Percentiles rank a stretch among this genome's conserved stretches.
Conservation (phyloP, 2,329 filamentous ascomycete species). For the Cladosporium halotolerans region DNA sequence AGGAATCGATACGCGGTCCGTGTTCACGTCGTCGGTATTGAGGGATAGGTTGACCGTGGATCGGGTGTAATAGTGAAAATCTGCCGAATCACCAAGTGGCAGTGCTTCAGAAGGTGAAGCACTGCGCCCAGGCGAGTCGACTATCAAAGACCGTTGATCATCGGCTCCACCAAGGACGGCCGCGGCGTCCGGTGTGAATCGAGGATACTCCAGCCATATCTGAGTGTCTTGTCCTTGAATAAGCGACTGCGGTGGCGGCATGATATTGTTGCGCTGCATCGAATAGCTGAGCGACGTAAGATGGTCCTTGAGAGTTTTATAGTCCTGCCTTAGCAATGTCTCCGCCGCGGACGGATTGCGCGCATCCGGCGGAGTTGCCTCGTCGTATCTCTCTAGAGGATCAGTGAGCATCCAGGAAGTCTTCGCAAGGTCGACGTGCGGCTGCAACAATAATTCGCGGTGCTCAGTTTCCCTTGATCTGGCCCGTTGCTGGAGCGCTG, state of each 20-base stretch:
- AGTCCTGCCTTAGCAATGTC: conserved; percentile 7
- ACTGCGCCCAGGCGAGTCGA: background rate
- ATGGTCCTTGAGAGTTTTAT: conserved; percentile 19
- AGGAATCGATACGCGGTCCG: conserved; percentile 62
- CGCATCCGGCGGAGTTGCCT: background rate
- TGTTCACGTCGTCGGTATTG: conserved; percentile 64
- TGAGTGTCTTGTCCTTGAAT: conserved; percentile 72
- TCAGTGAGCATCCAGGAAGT: conserved; percentile 67
- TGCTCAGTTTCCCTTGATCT: conserved; percentile 37
- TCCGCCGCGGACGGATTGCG: conserved; percentile 3
- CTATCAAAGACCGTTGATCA: background rate
- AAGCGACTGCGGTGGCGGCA: conserved; percentile 59
- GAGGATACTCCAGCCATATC: conserved; percentile 75
- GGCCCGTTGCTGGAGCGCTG: conserved; percentile 52
- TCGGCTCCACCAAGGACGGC: conserved; percentile 60
- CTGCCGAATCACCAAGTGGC: conserved; percentile 67
- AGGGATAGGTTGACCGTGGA: conserved; percentile 69
- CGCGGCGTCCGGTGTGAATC: conserved; percentile 63
- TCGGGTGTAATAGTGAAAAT: conserved; percentile 66
- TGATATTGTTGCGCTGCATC: conserved; percentile 75
- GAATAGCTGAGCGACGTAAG: conserved; percentile 70
- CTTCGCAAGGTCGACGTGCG: conserved; percentile 80
- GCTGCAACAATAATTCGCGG: conserved; percentile 59
- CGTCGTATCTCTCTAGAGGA: conserved; percentile 27
- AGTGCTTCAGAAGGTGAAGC: conserved; percentile 58